These are phyloP conservation scores for Pachysandra terminalis DNA, from an alignment of 164 flowering plant species.

Conservation along the genomic window DNA sequence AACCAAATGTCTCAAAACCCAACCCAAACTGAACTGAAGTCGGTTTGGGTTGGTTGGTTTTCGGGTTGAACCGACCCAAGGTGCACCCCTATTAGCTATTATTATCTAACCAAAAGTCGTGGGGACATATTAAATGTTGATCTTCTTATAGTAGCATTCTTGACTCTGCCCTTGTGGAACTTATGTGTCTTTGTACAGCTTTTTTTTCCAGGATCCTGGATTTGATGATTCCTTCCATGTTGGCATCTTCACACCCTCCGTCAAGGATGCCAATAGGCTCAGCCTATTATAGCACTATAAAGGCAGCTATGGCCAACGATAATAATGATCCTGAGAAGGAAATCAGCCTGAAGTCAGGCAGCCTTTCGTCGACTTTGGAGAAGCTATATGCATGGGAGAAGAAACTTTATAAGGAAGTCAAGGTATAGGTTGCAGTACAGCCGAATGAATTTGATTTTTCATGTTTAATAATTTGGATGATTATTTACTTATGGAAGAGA, in stretches of 20 bases:
- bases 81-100: no score
- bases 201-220: slow-evolving; percentile 55
- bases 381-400: slow-evolving; percentile 89
- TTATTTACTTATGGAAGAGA: not conserved
- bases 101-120: not conserved
- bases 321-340: slow-evolving; percentile 35
- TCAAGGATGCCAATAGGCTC: slow-evolving; percentile 25
- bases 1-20: no score
- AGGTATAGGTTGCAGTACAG: slow-evolving; percentile 43
- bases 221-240: slow-evolving; percentile 38
- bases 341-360: slow-evolving; percentile 29
- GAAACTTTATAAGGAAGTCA: slow-evolving; percentile 88
- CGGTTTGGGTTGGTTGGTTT: no score
- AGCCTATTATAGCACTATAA: slow-evolving; percentile 34
- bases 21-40: no score
- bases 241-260: slow-evolving; percentile 31
- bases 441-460: not conserved
- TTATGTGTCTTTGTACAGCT: slow-evolving; percentile 35
- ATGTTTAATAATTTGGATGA: not conserved
- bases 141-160: not conserved
- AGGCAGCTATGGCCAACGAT: slow-evolving; percentile 40
- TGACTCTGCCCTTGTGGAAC: slow-evolving; percentile 10
- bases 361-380: slow-evolving; percentile 75
- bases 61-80: no score
- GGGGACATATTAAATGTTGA: not conserved